Percentiles rank a stretch among this genome's conserved stretches.
phyloP scores from a whole-genome alignment of 2,329 filamentous ascomycete genomes.

The Hypoxylon sp. region DNA sequence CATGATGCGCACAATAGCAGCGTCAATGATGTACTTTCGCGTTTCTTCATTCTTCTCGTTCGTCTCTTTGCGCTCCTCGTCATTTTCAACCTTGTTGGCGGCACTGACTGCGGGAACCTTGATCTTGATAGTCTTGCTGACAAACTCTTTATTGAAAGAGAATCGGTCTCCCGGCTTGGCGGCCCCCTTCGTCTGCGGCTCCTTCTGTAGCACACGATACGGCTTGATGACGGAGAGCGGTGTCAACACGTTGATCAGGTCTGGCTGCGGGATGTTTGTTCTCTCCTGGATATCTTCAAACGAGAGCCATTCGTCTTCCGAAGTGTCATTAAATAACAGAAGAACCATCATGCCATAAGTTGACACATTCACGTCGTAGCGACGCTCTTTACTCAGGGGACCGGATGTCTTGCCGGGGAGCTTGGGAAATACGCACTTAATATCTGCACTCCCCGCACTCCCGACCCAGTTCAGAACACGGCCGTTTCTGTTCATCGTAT shows the following conservation, averaged over 20 bases:
- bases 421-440: slow-evolving; percentile 79
- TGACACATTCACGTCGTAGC: slow-evolving; percentile 90
- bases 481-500: slow-evolving; percentile 85
- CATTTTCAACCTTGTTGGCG: slow-evolving; percentile 84
- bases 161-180: slow-evolving; percentile 82
- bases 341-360: slow-evolving; percentile 93
- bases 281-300: slow-evolving; percentile 83
- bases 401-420: slow-evolving; percentile 74
- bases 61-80: slow-evolving; percentile 72
- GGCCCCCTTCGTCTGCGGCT: slow-evolving; percentile 75
- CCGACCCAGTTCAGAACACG: slow-evolving; percentile 85
- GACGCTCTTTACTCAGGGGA: slow-evolving; percentile 67
- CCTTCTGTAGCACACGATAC: slow-evolving; percentile 79
- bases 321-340: slow-evolving; percentile 84
- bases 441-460: slow-evolving; percentile 79
- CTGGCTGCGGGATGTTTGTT: slow-evolving; percentile 78
- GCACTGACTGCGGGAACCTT: slow-evolving; percentile 86
- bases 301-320: slow-evolving; percentile 57
- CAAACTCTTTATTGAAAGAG: slow-evolving; percentile 81
- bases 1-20: slow-evolving; percentile 83
- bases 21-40: slow-evolving; percentile 75
- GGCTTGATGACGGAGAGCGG: slow-evolving; percentile 82
- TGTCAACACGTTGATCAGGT: slow-evolving; percentile 80
- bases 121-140: slow-evolving; percentile 84
- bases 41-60: slow-evolving; percentile 79